phyloP scores from a whole-genome alignment of 164 flowering plant genomes.

The Tinospora cordifolia region DNA sequence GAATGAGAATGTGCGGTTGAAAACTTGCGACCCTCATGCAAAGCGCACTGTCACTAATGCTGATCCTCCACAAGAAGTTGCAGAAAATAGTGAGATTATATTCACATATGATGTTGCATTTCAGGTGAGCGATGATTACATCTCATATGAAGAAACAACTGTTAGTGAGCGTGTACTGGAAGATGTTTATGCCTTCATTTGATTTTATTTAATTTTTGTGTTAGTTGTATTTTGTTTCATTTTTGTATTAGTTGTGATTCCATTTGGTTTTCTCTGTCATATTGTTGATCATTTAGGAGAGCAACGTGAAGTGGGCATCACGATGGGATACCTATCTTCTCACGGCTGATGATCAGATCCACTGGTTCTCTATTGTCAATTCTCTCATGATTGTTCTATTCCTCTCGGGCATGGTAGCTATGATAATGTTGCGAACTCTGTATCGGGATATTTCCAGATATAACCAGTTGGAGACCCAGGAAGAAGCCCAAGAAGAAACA shows the following conservation, averaged over 20 bases:
- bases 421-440: slow-evolving; percentile 82
- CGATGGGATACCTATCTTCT: slow-evolving; percentile 87
- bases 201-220: background rate
- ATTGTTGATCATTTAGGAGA: slow-evolving; percentile 29
- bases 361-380: slow-evolving; percentile 87
- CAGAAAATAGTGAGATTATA: slow-evolving; percentile 64
- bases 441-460: slow-evolving; percentile 87
- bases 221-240: background rate
- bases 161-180: background rate
- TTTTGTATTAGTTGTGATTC: background rate
- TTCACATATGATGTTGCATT: slow-evolving; percentile 93
- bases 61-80: slow-evolving; percentile 81
- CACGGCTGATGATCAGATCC: slow-evolving; percentile 81
- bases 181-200: background rate
- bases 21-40: slow-evolving; percentile 87
- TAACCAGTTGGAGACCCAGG: slow-evolving; percentile 86
- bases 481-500: slow-evolving; percentile 91
- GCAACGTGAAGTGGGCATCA: slow-evolving; percentile 84
- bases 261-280: background rate
- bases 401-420: slow-evolving; percentile 90
- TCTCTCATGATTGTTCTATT: slow-evolving; percentile 86
- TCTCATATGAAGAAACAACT: background rate
- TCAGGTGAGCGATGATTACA: slow-evolving; percentile 33
- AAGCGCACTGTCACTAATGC: slow-evolving; percentile 50
- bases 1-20: slow-evolving; percentile 57